A percentile compares a stretch with the other conserved stretches of the same genome.
phyloP scores from a whole-genome alignment of 78 protist species.

The Pigoraptor vietnamica region DNA sequence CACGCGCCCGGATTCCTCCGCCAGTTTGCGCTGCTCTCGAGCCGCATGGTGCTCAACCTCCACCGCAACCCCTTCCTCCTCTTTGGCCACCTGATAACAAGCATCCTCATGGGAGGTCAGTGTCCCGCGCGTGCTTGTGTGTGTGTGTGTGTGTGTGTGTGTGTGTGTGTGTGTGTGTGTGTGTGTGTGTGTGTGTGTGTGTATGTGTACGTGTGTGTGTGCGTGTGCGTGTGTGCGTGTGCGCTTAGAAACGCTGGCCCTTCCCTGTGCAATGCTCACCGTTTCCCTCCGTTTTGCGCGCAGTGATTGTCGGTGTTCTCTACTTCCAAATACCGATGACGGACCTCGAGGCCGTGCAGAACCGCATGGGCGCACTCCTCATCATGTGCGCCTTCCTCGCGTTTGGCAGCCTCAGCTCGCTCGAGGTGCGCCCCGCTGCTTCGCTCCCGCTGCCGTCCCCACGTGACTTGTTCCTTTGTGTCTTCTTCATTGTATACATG shows the following conservation, averaged over 20 bases:
- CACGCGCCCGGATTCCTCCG: neutral
- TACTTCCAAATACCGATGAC: conserved; percentile 50
- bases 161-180: neutral
- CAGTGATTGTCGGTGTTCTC: conserved; percentile 44
- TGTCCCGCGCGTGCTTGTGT: neutral
- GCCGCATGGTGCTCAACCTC: conserved; percentile 47
- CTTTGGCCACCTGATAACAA: conserved; percentile 35
- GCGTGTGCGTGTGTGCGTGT: too few species aligned
- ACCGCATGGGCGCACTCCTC: conserved; percentile 33
- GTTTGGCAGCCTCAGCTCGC: conserved; percentile 54
- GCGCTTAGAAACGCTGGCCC: too few species aligned
- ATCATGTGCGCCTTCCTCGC: conserved; percentile 30
- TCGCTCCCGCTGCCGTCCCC: neutral
- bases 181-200: neutral
- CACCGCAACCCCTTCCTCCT: conserved; percentile 62
- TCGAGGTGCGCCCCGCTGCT: conserved; percentile 28
- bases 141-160: neutral
- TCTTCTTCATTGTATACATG: too few species aligned
- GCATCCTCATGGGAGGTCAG: conserved; percentile 33
- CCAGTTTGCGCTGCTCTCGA: conserved; percentile 47
- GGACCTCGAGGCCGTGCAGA: conserved; percentile 40
- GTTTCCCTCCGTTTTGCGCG: too few species aligned
- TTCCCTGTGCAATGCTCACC: too few species aligned
- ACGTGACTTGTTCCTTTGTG: neutral
- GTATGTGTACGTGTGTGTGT: neutral